Conservation (phyloP, 2,329 filamentous ascomycete species). For the Ophiocordyceps camponoti-saundersi region DNA sequence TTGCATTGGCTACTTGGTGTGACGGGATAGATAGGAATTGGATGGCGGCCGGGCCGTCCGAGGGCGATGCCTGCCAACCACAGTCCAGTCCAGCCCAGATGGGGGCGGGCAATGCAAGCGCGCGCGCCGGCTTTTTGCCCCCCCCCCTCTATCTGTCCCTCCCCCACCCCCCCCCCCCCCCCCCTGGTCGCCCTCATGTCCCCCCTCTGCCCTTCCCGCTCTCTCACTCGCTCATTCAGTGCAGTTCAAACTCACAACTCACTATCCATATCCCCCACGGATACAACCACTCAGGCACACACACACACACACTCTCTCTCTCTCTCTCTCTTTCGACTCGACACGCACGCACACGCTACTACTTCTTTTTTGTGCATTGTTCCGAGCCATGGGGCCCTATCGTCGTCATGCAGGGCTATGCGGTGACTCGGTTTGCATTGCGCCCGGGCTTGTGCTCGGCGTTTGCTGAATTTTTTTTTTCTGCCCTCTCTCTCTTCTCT, state of each 20-base stretch:
- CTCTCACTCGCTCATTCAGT: no score
- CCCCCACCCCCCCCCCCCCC: no score
- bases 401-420: slow-evolving; percentile 12
- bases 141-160: no score
- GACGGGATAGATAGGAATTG: slow-evolving; percentile 3
- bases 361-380: slow-evolving; percentile 1
- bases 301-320: no score
- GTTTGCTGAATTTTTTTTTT: no score
- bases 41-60: slow-evolving; percentile 3
- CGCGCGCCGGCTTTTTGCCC: not conserved
- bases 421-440: slow-evolving; percentile 1
- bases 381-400: slow-evolving; percentile 1
- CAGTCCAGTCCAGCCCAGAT: not conserved
- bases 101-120: not conserved
- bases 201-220: no score
- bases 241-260: no score
- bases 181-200: no score
- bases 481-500: not conserved
- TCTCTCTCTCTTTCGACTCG: no score
- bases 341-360: not conserved
- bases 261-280: no score
- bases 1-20: not conserved
- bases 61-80: not conserved
- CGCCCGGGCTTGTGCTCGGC: no score
- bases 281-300: no score